Evolutionary conservation across 768 basidiomycete species (phyloP).

Genomic region (Podaxis sp.): DNA sequence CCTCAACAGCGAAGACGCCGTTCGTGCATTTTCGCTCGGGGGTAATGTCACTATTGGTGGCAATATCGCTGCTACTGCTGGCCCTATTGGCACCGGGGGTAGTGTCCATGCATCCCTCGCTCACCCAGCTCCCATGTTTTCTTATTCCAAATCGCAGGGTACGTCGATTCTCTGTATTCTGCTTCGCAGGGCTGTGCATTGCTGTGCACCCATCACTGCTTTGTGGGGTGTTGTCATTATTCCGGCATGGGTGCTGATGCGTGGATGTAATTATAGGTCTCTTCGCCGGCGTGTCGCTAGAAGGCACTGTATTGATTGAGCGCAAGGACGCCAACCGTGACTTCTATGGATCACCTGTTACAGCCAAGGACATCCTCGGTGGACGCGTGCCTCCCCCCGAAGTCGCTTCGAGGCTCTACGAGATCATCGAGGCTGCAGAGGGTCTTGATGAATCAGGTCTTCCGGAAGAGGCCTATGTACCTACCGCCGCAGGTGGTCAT

Average conservation of each 20-base stretch:
- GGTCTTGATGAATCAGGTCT: slow-evolving; percentile 85
- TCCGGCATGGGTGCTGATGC: neutral
- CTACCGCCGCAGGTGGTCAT: slow-evolving; percentile 60
- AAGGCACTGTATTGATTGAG: slow-evolving; percentile 93
- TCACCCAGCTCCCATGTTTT: slow-evolving; percentile 96
- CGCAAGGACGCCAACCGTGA: slow-evolving; percentile 95
- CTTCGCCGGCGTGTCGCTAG: slow-evolving; percentile 91
- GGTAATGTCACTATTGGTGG: slow-evolving; percentile 98
- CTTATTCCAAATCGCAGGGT: slow-evolving; percentile 96
- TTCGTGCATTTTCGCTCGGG: slow-evolving; percentile 91
- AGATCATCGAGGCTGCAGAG: slow-evolving; percentile 95
- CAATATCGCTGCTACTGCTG: slow-evolving; percentile 80
- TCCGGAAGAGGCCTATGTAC: slow-evolving; percentile 80
- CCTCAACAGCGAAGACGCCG: slow-evolving; percentile 94
- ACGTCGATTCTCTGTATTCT: slow-evolving; percentile 22
- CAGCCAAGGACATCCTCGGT: slow-evolving; percentile 87
- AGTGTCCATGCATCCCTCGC: slow-evolving; percentile 85
- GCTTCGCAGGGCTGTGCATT: neutral
- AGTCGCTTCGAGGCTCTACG: slow-evolving; percentile 88
- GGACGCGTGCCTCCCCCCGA: slow-evolving; percentile 98
- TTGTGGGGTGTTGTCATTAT: neutral
- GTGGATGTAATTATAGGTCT: slow-evolving; percentile 53
- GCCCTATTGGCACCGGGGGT: slow-evolving; percentile 93
- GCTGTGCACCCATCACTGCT: neutral
- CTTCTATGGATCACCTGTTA: slow-evolving; percentile 91